A percentile compares a stretch with the other conserved stretches of the same genome.
Evolutionary conservation across 352 stramenopile genomes (phyloP).

Genomic region (Pelagophyceae sp.): DNA sequence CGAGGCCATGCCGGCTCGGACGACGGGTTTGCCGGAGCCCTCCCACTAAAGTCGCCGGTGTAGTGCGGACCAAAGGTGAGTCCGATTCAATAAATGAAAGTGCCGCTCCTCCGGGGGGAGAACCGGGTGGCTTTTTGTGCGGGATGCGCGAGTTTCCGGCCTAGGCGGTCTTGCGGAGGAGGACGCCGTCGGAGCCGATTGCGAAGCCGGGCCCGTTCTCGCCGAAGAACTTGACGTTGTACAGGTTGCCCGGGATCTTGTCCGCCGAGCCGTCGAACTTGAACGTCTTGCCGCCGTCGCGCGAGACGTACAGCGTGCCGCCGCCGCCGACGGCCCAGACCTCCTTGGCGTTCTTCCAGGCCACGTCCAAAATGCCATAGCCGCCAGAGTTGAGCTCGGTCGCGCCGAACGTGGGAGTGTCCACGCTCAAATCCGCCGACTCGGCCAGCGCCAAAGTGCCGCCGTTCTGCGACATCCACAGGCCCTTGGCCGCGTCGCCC

Average conservation of each 20-base stretch:
- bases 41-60: too few relatives aligned
- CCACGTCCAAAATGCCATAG: conserved; percentile 71
- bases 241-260: conserved; percentile 68
- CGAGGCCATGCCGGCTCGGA: too few relatives aligned
- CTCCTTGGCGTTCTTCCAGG: conserved; percentile 59
- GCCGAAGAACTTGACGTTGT: conserved; percentile 72
- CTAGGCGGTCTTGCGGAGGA: conserved; percentile 54
- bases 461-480: conserved; percentile 75
- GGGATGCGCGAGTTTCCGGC: too few relatives aligned
- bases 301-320: conserved; percentile 66
- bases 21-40: too few relatives aligned
- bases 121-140: too few relatives aligned
- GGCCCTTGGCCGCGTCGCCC: conserved; percentile 59
- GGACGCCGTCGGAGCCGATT: conserved; percentile 60
- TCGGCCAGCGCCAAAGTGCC: conserved; percentile 55
- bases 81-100: too few relatives aligned
- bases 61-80: too few relatives aligned
- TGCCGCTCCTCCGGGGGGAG: too few relatives aligned
- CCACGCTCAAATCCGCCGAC: conserved; percentile 38
- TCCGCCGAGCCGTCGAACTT: conserved; percentile 64
- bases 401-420: conserved; percentile 55
- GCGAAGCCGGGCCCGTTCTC: conserved; percentile 57
- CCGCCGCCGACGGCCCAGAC: conserved; percentile 68
- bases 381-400: conserved; percentile 68
- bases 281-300: conserved; percentile 68